Percentiles rank a stretch among this genome's conserved stretches.
These are phyloP conservation scores for Omphalotus guepiniiformis DNA, from an alignment of 768 basidiomycete genomes.

Conservation along the genomic window DNA sequence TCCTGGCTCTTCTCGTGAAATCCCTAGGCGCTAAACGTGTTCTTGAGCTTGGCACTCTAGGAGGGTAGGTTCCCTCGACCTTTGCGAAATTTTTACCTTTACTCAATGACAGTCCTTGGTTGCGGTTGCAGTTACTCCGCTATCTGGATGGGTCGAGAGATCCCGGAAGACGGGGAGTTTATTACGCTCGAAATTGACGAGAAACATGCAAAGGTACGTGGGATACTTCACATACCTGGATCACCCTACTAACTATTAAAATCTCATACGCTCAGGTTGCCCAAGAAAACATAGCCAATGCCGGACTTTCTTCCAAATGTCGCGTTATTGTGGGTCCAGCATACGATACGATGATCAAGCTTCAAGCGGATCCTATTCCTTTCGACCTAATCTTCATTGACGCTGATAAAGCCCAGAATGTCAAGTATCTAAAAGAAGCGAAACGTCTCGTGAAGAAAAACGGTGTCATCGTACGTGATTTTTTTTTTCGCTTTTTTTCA, in stretches of 20 bases:
- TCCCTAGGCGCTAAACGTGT: constrained; percentile 41
- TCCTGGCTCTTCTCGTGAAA: constrained; percentile 37
- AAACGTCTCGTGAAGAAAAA: constrained; percentile 56
- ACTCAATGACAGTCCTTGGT: background rate
- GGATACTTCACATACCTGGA: background rate
- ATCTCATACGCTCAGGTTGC: constrained; percentile 40
- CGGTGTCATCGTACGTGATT: constrained; percentile 55
- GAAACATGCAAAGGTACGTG: constrained; percentile 41
- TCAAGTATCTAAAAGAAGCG: constrained; percentile 53
- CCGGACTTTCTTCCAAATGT: constrained; percentile 47
- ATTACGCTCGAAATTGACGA: constrained; percentile 45
- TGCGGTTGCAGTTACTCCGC: constrained; percentile 34
- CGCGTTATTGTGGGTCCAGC: constrained; percentile 50
- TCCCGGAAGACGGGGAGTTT: constrained; percentile 48
- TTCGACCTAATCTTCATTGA: constrained; percentile 76
- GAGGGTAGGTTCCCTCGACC: constrained; percentile 35
- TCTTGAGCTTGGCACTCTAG: constrained; percentile 53
- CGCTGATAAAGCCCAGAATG: constrained; percentile 58
- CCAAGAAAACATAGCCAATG: constrained; percentile 48
- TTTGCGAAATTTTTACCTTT: constrained; percentile 11
- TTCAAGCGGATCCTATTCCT: constrained; percentile 42
- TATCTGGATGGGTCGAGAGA: constrained; percentile 38
- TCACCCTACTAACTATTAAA: background rate
- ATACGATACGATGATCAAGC: constrained; percentile 40
- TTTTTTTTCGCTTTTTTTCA: background rate